phyloP scores from a whole-genome alignment of 331 rosid species.

The Prunus yedoensis region DNA sequence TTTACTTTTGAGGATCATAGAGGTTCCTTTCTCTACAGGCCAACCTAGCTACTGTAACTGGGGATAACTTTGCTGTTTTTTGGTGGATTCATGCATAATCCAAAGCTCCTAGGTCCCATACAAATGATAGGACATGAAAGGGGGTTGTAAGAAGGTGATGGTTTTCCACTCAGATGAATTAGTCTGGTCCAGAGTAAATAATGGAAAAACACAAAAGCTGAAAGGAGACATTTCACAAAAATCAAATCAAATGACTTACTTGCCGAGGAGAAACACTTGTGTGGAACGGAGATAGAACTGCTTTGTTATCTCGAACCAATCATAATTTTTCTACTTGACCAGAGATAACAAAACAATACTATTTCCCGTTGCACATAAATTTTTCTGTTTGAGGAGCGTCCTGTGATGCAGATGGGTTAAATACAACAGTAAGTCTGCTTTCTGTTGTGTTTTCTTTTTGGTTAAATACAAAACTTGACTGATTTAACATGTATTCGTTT shows the following conservation, averaged over 20 bases:
- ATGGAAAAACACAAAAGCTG: slow-evolving; percentile 21
- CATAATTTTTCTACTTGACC: too few species aligned
- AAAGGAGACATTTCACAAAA: background rate
- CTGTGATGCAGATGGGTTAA: too few species aligned
- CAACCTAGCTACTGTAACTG: background rate
- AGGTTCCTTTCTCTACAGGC: background rate
- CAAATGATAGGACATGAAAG: background rate
- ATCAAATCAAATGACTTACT: slow-evolving; percentile 16
- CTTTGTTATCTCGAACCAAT: too few species aligned
- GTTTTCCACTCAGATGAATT: slow-evolving; percentile 14
- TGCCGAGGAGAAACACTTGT: too few species aligned
- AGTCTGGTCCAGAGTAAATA: slow-evolving; percentile 21
- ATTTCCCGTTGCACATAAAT: too few species aligned
- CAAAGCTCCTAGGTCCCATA: background rate
- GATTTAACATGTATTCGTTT: too few species aligned
- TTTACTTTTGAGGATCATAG: background rate
- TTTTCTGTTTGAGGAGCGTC: too few species aligned
- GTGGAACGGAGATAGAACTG: too few species aligned
- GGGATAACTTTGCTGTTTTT: background rate
- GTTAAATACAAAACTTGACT: background rate
- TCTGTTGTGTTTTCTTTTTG: background rate
- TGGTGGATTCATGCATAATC: background rate
- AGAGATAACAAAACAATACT: too few species aligned
- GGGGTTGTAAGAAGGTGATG: slow-evolving; percentile 27
- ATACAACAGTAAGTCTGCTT: too few species aligned